Evolutionary conservation across 345 rosid genomes (phyloP).

Genomic region (Ricinus communis): DNA sequence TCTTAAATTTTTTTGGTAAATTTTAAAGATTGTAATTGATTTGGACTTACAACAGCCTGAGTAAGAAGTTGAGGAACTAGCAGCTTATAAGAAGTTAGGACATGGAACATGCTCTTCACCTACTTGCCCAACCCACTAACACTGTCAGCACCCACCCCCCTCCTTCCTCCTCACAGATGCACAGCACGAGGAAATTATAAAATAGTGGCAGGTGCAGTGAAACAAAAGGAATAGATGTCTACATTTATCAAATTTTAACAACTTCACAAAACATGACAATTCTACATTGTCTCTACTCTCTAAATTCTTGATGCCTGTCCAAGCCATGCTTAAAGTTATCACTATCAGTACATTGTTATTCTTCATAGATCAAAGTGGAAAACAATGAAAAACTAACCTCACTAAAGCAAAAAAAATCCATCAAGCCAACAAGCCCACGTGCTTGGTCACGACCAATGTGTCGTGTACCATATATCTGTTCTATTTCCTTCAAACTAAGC

Average conservation of each 20-base stretch:
- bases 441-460: slow-evolving; percentile 95
- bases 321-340: neutral
- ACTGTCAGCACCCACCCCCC: too few species aligned
- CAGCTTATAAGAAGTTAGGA: too few species aligned
- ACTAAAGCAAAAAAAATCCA: slow-evolving; percentile 98
- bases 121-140: too few species aligned
- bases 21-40: too few species aligned
- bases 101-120: too few species aligned
- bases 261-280: neutral
- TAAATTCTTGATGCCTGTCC: neutral
- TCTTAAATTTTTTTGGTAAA: too few species aligned
- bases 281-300: neutral
- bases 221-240: too few species aligned
- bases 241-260: neutral
- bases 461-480: slow-evolving; percentile 73
- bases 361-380: neutral
- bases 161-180: too few species aligned
- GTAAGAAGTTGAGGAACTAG: too few species aligned
- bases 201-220: too few species aligned
- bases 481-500: slow-evolving; percentile 68
- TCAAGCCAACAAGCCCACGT: slow-evolving; percentile 81
- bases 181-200: too few species aligned
- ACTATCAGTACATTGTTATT: neutral
- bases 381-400: slow-evolving; percentile 57
- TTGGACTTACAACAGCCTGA: too few species aligned